phyloP scores from a whole-genome alignment of 352 stramenopile species.

The Blastocystis sp. region DNA sequence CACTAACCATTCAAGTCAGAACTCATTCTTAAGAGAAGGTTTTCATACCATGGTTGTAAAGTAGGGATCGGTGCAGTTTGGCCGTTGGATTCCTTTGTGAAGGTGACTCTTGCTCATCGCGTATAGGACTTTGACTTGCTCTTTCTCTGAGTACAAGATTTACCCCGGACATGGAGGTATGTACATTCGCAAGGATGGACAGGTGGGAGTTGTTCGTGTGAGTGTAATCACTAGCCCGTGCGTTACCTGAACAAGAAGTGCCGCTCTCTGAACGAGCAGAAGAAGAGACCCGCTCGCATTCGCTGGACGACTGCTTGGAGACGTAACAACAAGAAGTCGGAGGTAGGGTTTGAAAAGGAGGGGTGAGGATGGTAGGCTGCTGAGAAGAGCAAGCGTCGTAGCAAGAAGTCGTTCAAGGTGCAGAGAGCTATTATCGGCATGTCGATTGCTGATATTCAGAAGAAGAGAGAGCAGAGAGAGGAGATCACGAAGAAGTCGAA shows the following conservation, averaged over 20 bases:
- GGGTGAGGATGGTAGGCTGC: neutral
- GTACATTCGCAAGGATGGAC: slow-evolving; percentile 90
- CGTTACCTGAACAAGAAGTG: slow-evolving; percentile 89
- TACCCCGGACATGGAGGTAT: slow-evolving; percentile 96
- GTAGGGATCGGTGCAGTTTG: neutral
- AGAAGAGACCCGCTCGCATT: slow-evolving; percentile 98
- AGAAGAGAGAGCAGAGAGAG: slow-evolving; percentile 40
- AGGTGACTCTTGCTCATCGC: slow-evolving; percentile 56
- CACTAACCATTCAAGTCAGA: neutral
- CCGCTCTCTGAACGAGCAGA: slow-evolving; percentile 90
- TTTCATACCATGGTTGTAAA: slow-evolving; percentile 40
- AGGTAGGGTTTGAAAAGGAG: neutral
- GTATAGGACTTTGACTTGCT: slow-evolving; percentile 71
- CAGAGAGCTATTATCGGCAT: slow-evolving; percentile 41
- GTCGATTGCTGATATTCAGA: slow-evolving; percentile 40
- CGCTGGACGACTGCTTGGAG: slow-evolving; percentile 81
- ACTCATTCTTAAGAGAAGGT: slow-evolving; percentile 12
- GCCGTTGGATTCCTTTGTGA: neutral
- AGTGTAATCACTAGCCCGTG: slow-evolving; percentile 65
- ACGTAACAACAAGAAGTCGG: slow-evolving; percentile 62
- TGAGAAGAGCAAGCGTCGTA: slow-evolving; percentile 56
- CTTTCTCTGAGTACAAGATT: slow-evolving; percentile 81
- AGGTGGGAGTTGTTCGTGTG: slow-evolving; percentile 57
- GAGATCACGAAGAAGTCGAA: slow-evolving; percentile 52
- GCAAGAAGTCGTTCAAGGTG: slow-evolving; percentile 51